A percentile compares a stretch with the other conserved stretches of the same genome.
Evolutionary conservation across 1,139 yeast genomes (phyloP).

Genomic region (Hansenula anomala): DNA sequence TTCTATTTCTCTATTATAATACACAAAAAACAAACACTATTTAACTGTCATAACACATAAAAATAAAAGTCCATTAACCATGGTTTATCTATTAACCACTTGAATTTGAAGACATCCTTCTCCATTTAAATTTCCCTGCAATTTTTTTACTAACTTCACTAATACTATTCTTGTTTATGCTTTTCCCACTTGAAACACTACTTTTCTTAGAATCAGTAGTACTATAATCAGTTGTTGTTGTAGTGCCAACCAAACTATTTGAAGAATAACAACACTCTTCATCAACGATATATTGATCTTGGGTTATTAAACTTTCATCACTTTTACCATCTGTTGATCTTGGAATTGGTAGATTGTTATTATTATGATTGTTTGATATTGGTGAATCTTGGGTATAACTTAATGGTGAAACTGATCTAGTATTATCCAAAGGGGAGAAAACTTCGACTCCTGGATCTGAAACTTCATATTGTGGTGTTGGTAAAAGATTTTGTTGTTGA

Average conservation of each 20-base stretch:
- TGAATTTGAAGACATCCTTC: constrained; percentile 22
- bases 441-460: constrained; percentile 5
- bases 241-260: too few species aligned
- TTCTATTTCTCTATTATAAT: too few species aligned
- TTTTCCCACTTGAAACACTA: constrained; percentile 4
- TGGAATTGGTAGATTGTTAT: background rate
- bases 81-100: too few species aligned
- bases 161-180: constrained; percentile 4
- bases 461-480: background rate
- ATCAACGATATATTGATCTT: too few species aligned
- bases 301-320: too few species aligned
- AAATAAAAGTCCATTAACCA: too few species aligned
- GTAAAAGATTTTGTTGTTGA: background rate
- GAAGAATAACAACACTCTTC: background rate
- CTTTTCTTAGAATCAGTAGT: background rate
- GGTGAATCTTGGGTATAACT: constrained; percentile 4
- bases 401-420: constrained; percentile 14
- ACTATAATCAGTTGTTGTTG: too few species aligned
- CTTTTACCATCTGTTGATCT: background rate
- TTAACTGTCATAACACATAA: too few species aligned
- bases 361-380: too few species aligned
- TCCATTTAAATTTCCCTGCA: constrained; percentile 23
- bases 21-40: too few species aligned
- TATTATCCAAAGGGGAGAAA: constrained; percentile 17
- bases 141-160: constrained; percentile 20